Evolutionary conservation across 805 yeast species (phyloP).

Genomic region (Blastobotrys parvus): DNA sequence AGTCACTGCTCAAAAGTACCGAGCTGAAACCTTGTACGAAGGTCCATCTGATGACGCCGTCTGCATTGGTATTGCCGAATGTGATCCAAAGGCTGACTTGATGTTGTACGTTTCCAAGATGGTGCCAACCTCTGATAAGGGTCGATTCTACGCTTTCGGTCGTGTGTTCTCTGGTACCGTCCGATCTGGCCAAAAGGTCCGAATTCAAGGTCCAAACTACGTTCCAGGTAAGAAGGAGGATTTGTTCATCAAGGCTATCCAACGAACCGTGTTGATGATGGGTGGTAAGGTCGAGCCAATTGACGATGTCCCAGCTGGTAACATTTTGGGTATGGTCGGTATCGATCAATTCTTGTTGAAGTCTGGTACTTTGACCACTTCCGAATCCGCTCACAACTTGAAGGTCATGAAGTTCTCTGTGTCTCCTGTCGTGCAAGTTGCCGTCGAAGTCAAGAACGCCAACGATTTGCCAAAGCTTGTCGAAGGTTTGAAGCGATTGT

Average conservation of each 20-base stretch:
- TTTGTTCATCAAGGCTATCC: constrained; percentile 92
- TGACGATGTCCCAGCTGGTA: constrained; percentile 99
- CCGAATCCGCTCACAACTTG: constrained; percentile 96
- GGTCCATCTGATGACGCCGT: constrained; percentile 89
- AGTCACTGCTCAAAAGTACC: constrained; percentile 97
- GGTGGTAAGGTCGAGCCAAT: constrained; percentile 97
- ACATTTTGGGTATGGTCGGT: constrained; percentile 99
- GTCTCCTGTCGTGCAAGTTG: constrained; percentile 99
- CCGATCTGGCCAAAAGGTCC: constrained; percentile 96
- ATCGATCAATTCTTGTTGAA: constrained; percentile 98
- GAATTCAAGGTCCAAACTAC: constrained; percentile 99
- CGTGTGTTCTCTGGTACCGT: constrained; percentile 99
- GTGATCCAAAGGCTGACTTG: constrained; percentile 97
- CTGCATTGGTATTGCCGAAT: constrained; percentile 89
- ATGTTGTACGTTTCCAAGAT: constrained; percentile 99
- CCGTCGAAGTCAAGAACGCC: constrained; percentile 99
- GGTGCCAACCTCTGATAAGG: constrained; percentile 99
- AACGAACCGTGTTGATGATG: constrained; percentile 99
- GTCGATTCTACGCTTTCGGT: constrained; percentile 99
- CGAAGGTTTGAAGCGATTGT: constrained; percentile 99
- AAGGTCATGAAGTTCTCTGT: constrained; percentile 99
- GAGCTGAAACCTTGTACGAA: constrained; percentile 98
- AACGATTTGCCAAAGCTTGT: constrained; percentile 98
- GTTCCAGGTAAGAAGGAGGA: constrained; percentile 98
- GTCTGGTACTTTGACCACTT: constrained; percentile 98